Percentiles rank a stretch among this genome's conserved stretches.
These are phyloP conservation scores for Aspergillus homomorphus DNA, from an alignment of 495 filamentous ascomycete species.

Conservation along the genomic window DNA sequence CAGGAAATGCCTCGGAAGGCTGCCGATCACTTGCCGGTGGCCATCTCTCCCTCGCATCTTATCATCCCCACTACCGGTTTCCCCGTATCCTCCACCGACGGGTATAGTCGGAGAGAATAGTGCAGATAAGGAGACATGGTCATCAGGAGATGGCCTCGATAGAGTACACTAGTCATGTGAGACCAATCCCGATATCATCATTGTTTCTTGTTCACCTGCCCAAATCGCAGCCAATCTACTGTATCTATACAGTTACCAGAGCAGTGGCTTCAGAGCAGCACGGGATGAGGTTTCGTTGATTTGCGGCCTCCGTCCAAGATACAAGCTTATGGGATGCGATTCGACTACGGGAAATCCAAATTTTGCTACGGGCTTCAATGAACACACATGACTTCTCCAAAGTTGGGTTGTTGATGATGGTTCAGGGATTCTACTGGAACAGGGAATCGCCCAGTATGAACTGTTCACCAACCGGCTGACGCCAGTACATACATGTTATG, in stretches of 20 bases:
- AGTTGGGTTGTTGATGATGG: constrained; percentile 70
- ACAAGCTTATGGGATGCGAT: constrained; percentile 45
- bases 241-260: constrained; percentile 61
- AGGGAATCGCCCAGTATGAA: constrained; percentile 73
- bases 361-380: constrained; percentile 58
- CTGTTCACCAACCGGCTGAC: constrained; percentile 69
- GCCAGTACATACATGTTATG: constrained; percentile 63
- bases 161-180: too few species aligned
- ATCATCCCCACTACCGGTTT: too few species aligned
- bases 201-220: constrained; percentile 65
- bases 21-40: not conserved
- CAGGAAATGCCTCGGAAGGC: not conserved
- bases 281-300: constrained; percentile 70
- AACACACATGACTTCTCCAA: constrained; percentile 24
- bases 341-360: constrained; percentile 37
- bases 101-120: too few species aligned
- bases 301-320: constrained; percentile 24
- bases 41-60: too few species aligned
- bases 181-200: too few species aligned
- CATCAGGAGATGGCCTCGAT: too few species aligned
- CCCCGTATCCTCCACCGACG: too few species aligned
- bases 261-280: constrained; percentile 69
- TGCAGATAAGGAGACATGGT: too few species aligned
- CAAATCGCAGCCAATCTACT: constrained; percentile 49
- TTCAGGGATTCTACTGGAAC: constrained; percentile 64